phyloP scores from a whole-genome alignment of 805 yeast species.

The Hanseniaspora valbyensis region DNA sequence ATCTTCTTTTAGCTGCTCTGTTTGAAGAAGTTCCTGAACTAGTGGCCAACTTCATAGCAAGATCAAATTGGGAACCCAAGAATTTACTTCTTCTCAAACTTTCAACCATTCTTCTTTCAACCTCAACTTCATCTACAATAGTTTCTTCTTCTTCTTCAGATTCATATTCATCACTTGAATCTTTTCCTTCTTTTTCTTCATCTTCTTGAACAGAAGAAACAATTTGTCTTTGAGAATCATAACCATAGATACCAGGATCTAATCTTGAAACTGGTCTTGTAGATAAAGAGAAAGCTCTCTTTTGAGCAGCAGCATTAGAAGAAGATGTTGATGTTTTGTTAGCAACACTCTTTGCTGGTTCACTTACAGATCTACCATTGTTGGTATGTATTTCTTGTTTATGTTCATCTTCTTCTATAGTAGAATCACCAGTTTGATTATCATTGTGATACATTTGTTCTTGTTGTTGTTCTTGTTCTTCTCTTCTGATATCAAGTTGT shows the following conservation, averaged over 20 bases:
- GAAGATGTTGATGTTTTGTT: constrained; percentile 14
- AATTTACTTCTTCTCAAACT: constrained; percentile 37
- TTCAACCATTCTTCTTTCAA: constrained; percentile 30
- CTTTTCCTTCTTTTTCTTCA: constrained; percentile 12
- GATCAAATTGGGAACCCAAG: constrained; percentile 30
- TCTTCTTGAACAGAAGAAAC: constrained; percentile 18
- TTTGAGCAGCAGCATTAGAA: constrained; percentile 25
- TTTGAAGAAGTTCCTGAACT: not conserved
- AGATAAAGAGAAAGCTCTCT: constrained; percentile 32
- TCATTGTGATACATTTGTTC: no score
- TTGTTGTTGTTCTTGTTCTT: not conserved
- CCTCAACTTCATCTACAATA: constrained; percentile 14
- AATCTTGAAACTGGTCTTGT: constrained; percentile 36
- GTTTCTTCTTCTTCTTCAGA: constrained; percentile 22
- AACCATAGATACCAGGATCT: constrained; percentile 34
- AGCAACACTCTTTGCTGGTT: constrained; percentile 24
- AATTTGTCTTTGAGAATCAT: constrained; percentile 10
- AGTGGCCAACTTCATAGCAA: constrained; percentile 15
- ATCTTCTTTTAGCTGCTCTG: constrained; percentile 14
- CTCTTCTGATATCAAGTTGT: not conserved
- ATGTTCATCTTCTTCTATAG: constrained; percentile 9
- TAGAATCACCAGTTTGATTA: no score
- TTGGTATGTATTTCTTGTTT: constrained; percentile 16
- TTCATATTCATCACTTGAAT: constrained; percentile 22
- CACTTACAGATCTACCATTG: constrained; percentile 32